Base-by-base conservation (phyloP, 1,139 yeast genomes). In the Chernovozyma sophiae-reginae region DNA sequence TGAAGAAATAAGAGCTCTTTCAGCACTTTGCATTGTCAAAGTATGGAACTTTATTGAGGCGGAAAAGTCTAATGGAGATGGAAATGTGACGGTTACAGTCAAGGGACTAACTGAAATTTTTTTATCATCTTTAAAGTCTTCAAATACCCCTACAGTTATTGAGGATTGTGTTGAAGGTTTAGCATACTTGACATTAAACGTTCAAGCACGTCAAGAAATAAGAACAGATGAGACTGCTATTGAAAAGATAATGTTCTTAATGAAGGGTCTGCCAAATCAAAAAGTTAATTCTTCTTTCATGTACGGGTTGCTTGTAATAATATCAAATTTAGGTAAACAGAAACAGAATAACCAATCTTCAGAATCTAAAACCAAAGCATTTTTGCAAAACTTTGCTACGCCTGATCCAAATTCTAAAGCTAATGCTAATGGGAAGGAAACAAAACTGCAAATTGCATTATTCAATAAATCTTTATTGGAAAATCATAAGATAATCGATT, bases 101-200 rank as follows among this genome's bases (percentile, higher is more conserved):
- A 45, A 48, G 4, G 43, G 49, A 12, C 35, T 68, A 15, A 50
- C 49, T 12, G 48, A 52, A 13, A 44, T 48, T 3, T 34, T 55
- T 11, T 38, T 54, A 2, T 36, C 46, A 2, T 52, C 54, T 34
- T 33, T 62, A 11, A 33, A 31, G 23, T 7, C 23, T 8, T n/a
- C 22, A 4, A 20, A 22, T 3, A 19, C 17, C 12, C 13, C 3
- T 12, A n/a, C 27, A 4, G 33, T 37, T 18, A 28, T 49, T 7
- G 66, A 56, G 26, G 49, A 52, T 32, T 42, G 60, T 12, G 48
- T 72, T 19, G 81, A 75, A 52, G 73, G 74, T 1, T 47, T 75
- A 33, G 75, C 79, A 13, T 73, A 71, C 39, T 47, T 75, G 18
- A 62, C 74, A 1, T 55, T 74, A 26, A 68, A 64, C 37, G 45